phyloP scores from a whole-genome alignment of 371 early-diverging fungal genomes.

The Rhizopus microsporus region DNA sequence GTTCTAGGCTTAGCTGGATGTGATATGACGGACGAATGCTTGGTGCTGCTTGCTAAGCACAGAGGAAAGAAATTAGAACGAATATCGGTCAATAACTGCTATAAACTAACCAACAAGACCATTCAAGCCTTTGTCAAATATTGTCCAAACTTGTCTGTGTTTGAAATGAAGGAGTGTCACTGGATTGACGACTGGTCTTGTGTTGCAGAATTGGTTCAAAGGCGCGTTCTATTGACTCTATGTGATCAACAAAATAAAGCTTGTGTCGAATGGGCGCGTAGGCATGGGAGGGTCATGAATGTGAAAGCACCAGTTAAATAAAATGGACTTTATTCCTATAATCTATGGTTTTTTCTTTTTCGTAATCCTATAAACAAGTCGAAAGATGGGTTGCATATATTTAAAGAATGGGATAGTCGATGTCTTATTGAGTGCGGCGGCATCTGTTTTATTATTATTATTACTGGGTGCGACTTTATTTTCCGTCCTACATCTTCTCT shows the following conservation, averaged over 20 bases:
- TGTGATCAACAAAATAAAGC: slow-evolving; percentile 50
- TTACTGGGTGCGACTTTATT: too few species aligned
- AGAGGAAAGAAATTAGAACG: slow-evolving; percentile 50
- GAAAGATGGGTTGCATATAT: too few species aligned
- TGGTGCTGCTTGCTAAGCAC: slow-evolving; percentile 52
- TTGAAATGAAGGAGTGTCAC: slow-evolving; percentile 65
- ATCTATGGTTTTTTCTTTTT: neutral
- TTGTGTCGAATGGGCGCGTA: slow-evolving; percentile 45
- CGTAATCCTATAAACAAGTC: too few species aligned
- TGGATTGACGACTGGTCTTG: slow-evolving; percentile 45
- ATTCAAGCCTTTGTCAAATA: slow-evolving; percentile 46
- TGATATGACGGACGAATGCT: slow-evolving; percentile 57
- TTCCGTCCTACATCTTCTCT: too few species aligned
- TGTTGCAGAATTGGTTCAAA: slow-evolving; percentile 37
- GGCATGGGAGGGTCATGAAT: slow-evolving; percentile 26
- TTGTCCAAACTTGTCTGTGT: slow-evolving; percentile 56
- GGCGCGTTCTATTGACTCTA: slow-evolving; percentile 44
- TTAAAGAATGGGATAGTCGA: too few species aligned
- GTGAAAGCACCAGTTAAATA: slow-evolving; percentile 47
- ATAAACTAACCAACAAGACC: slow-evolving; percentile 52
- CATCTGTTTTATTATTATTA: too few species aligned
- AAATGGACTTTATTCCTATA: neutral
- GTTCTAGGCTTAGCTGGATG: slow-evolving; percentile 63
- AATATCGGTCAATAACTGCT: slow-evolving; percentile 62
- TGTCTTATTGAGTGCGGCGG: too few species aligned